Evolutionary conservation across 495 filamentous ascomycete genomes (phyloP).

Genomic region (Neurospora sp.): DNA sequence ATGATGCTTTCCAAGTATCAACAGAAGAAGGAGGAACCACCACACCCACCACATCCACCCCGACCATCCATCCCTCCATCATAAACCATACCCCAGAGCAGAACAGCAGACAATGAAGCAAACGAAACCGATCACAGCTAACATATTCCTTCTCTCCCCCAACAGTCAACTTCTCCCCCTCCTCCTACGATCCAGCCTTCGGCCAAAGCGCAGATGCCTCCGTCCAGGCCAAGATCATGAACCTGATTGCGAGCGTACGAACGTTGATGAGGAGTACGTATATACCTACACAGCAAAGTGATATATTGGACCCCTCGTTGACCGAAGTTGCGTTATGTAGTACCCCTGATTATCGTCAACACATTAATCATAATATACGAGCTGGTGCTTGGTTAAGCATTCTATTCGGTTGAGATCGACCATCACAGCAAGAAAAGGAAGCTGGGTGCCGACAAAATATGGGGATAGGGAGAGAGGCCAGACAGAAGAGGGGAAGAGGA

Average conservation of each 20-base stretch:
- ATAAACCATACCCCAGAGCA: neutral
- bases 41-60: neutral
- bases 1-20: too few species aligned
- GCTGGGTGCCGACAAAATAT: neutral
- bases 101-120: neutral
- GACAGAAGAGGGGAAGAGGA: neutral
- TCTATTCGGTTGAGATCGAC: neutral
- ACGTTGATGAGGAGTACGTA: constrained; percentile 90
- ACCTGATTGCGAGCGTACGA: constrained; percentile 81
- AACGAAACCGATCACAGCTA: neutral
- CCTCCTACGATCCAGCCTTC: constrained; percentile 59
- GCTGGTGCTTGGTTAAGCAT: constrained; percentile 66
- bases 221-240: constrained; percentile 77
- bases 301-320: neutral
- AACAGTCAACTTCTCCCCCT: constrained; percentile 70
- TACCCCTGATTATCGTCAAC: constrained; percentile 90
- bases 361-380: constrained; percentile 84
- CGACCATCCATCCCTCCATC: neutral
- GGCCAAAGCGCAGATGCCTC: constrained; percentile 63
- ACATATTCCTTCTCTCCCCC: neutral
- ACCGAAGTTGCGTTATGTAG: constrained; percentile 30
- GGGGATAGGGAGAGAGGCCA: neutral
- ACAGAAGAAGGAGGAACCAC: neutral
- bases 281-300: too few species aligned
- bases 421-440: neutral